Base-by-base conservation (phyloP, 208 protist genomes). In the Leishmania guyanensis region DNA sequence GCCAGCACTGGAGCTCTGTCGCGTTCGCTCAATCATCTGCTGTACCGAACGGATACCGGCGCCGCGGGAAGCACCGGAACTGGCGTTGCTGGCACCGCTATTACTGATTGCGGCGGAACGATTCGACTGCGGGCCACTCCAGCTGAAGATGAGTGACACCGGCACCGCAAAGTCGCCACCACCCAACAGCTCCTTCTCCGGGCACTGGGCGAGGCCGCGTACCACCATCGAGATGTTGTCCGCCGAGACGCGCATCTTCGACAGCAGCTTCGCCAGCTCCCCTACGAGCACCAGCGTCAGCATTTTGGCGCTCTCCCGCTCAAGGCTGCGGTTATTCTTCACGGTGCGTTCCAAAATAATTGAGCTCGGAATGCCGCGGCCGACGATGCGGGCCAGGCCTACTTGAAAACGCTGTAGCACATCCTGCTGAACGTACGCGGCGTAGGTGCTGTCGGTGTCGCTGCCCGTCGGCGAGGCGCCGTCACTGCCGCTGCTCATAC, bases 151-250 rank as follows among this genome's bases (percentile, higher is more conserved):
- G 22, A 95, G 89, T 33, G 92, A 87, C 36, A 92, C 89, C 29
- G 94, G 94, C 8, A 97, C 88, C 12, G 87, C 87, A 74, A 97
- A 94, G 82, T 94, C 92, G 73, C 89, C 89, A 2, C 70, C 68
- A 43, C 83, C 85, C 53, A 97, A 81, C 65, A 77, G 86, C 71
- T 92, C 83, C 75, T 92, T 89, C 84, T 95, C 94, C 0, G 91
- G 86, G 74, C 90, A 93, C 70, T 94, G 90, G 50, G 90, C 79
- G 33, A 97, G 85, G 12, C 94, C 94, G 46, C 94, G 94, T 17
- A 89, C 64, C 20, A 92, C 88, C 50, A 94, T 62, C 16, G 89
- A 84, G 75, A 97, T 89, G 75, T 80, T 90, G 74, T 95, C 89
- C 48, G 87, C 86, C 39, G 92, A 86, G 65, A 97, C 84, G 17